Evolutionary conservation across 2,329 filamentous ascomycete genomes (phyloP), one percentile per base, ranked within the genome.

Genomic region (Cladosporium sp.): DNA sequence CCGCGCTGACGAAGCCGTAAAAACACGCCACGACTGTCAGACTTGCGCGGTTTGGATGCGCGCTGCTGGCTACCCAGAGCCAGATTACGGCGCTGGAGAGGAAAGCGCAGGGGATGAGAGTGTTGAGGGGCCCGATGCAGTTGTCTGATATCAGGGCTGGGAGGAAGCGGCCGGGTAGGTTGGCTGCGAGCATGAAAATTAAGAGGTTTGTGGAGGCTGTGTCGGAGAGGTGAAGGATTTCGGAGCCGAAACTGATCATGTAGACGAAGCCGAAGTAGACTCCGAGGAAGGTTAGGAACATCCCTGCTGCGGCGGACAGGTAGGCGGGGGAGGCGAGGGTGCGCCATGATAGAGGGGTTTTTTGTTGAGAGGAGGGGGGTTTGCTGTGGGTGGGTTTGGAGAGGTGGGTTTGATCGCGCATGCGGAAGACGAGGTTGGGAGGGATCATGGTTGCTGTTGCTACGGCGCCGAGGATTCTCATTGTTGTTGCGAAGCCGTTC

Each of bases 21-120:
- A 64, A 60, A 52, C 59, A 63, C 1, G 62, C 63, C 2, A 67
- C 49, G 32, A 64, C 55, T 2, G 57, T 58, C 12, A 67, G 48
- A 22, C 52, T 38, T 36, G 43, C 45, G 41, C 40, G 42, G 27
- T 29, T 43, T 1, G 41, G 39, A 16, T 39, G 33, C 4, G 20
- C 35, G 40, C 39, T 4, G 69, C 67, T 13, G 64, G 57, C 59
- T 9, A 72, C 67, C 79, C 79, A 82, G 36, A 75, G 55, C 33
- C 75, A 72, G 58, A 76, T 72, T 3, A 80, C 62, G 11, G 73
- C 64, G 19, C 69, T 71, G 0, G 72, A 72, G 32, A 80, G 72
- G 3, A 80, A 66, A 2, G 70, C 58, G 0, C 53, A 55, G 1
- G 66, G 62, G 8, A 67, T 64, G 30, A 66, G 60, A 3, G 65